Conservation (phyloP, 176 grass and related monocot species). For the Dendrocalamus sinicus region DNA sequence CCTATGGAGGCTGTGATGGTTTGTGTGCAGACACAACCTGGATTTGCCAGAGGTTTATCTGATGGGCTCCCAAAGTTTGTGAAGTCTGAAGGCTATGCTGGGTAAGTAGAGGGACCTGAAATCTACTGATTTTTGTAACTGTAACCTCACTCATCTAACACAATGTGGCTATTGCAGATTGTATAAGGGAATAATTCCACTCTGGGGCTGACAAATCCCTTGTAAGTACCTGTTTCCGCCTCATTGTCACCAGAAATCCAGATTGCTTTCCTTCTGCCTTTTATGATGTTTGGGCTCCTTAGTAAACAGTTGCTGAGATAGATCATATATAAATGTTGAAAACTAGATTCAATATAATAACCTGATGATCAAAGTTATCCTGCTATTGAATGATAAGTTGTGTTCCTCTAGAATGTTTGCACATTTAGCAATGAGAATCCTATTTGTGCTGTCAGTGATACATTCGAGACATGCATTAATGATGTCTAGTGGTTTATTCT, state of each 20-base stretch:
- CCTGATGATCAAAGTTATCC: not conserved
- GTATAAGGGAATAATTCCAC: conserved; percentile 85
- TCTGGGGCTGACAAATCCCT: conserved; percentile 82
- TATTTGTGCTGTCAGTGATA: not conserved
- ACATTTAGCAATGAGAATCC: not conserved
- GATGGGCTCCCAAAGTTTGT: conserved; percentile 84
- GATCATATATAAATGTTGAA: not conserved
- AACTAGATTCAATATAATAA: not conserved
- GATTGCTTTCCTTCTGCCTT: not conserved
- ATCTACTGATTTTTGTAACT: not conserved
- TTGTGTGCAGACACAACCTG: conserved; percentile 72
- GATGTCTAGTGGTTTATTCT: not conserved
- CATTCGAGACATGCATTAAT: conserved; percentile 9
- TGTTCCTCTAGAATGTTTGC: not conserved
- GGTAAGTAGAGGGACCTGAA: conserved; percentile 48
- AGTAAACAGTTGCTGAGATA: not conserved
- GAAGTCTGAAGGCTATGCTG: conserved; percentile 67
- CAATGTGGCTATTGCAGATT: conserved; percentile 55
- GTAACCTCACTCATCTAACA: conserved; percentile 10
- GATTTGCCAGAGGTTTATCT: conserved; percentile 72
- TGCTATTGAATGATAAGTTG: not conserved
- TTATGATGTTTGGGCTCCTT: not conserved
- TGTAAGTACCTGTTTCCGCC: conserved; percentile 50
- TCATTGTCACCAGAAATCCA: not conserved
- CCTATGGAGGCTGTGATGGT: conserved; percentile 89